phyloP scores from a whole-genome alignment of 2,329 filamentous ascomycete species.

The Tolypocladium cylindrosporum region DNA sequence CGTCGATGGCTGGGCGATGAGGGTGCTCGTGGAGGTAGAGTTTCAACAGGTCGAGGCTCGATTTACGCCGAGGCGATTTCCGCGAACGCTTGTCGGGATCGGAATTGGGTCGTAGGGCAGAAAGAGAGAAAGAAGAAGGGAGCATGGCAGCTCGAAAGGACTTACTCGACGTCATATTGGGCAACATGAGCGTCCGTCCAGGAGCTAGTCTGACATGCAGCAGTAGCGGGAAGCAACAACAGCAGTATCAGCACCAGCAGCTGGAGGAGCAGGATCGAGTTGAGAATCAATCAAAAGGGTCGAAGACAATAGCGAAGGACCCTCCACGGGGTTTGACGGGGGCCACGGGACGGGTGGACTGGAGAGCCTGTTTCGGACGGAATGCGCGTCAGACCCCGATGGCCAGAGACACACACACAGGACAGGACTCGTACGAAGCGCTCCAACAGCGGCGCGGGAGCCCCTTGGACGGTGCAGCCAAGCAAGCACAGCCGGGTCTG shows the following conservation, averaged over 20 bases:
- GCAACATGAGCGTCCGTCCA: conserved; percentile 20
- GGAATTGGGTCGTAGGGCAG: conserved; percentile 18
- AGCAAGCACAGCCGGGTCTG: neutral
- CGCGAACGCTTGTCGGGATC: conserved; percentile 11
- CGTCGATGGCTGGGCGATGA: neutral
- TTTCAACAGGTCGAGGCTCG: neutral
- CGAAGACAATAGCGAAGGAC: neutral
- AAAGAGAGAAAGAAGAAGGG: conserved; percentile 26
- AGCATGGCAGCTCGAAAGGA: conserved; percentile 27
- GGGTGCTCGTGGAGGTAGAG: neutral
- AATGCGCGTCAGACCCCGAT: neutral
- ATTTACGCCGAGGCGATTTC: conserved; percentile 3
- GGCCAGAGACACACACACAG: neutral
- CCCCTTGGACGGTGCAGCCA: neutral
- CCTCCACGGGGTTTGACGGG: neutral
- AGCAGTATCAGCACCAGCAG: neutral
- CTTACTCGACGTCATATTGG: conserved; percentile 37
- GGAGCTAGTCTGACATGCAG: conserved; percentile 16
- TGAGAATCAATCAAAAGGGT: neutral
- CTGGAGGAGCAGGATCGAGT: neutral
- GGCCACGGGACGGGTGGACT: neutral
- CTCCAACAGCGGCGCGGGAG: too few species aligned
- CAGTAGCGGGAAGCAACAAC: conserved; percentile 1
- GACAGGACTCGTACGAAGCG: neutral
- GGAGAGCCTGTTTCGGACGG: neutral